phyloP scores from a whole-genome alignment of 2,329 filamentous ascomycete genomes.

The Salinomyces thailandicus region DNA sequence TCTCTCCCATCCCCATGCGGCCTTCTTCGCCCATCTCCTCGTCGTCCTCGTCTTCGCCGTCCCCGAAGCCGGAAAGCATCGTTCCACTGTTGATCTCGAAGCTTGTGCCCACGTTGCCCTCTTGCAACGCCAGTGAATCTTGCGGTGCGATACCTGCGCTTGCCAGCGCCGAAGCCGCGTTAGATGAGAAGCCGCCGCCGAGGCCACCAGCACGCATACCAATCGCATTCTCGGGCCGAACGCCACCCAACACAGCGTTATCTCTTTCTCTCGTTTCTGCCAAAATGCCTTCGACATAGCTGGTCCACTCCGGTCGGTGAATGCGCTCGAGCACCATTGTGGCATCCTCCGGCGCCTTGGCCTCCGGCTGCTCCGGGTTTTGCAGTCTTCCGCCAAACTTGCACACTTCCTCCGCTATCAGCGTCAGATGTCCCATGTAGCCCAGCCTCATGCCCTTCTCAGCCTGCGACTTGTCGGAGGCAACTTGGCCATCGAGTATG shows the following conservation, averaged over 20 bases:
- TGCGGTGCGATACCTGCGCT: slow-evolving; percentile 43
- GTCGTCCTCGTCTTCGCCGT: slow-evolving; percentile 92
- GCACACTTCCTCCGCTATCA: slow-evolving; percentile 96
- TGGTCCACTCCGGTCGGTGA: slow-evolving; percentile 81
- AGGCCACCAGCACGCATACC: slow-evolving; percentile 50
- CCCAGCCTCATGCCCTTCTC: slow-evolving; percentile 83
- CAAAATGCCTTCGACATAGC: slow-evolving; percentile 86
- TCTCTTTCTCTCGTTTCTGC: slow-evolving; percentile 91
- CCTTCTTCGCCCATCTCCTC: slow-evolving; percentile 65
- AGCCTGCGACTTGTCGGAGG: slow-evolving; percentile 75
- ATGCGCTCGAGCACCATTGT: slow-evolving; percentile 78
- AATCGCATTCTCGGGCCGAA: slow-evolving; percentile 80
- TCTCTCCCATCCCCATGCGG: slow-evolving; percentile 27
- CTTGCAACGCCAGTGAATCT: slow-evolving; percentile 25
- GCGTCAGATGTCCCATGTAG: slow-evolving; percentile 95
- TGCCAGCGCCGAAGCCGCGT: slow-evolving; percentile 60
- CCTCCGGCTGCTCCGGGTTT: neutral
- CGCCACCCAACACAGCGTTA: slow-evolving; percentile 94
- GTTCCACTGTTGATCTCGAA: slow-evolving; percentile 26
- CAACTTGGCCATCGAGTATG: slow-evolving; percentile 81
- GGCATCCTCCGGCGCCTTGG: slow-evolving; percentile 65
- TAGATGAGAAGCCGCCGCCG: slow-evolving; percentile 35
- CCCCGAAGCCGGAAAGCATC: slow-evolving; percentile 73
- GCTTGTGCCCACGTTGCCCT: slow-evolving; percentile 23
- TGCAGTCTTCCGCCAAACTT: slow-evolving; percentile 77